Percentiles rank a stretch among this genome's conserved stretches.
Conservation (phyloP, 345 rosid genomes). For the Punica granatum region DNA sequence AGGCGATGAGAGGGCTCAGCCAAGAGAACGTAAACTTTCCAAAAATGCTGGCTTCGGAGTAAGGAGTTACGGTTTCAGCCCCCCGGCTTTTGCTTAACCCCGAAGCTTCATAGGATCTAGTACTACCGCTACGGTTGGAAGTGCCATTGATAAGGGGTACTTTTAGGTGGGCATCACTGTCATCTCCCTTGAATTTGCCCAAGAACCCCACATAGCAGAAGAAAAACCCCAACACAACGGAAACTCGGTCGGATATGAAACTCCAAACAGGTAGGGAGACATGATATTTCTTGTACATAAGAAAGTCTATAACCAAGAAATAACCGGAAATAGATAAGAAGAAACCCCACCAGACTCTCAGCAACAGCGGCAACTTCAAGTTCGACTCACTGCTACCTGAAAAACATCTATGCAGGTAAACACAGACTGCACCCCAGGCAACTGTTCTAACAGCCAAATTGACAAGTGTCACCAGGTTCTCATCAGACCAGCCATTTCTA, state of each 20-base stretch:
- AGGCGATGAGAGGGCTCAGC: slow-evolving; percentile 22
- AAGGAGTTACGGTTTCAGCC: slow-evolving; percentile 18
- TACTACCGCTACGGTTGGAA: background rate
- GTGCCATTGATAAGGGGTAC: slow-evolving; percentile 32
- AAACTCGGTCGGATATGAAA: background rate
- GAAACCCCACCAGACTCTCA: slow-evolving; percentile 52
- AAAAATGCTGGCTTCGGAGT: slow-evolving; percentile 16
- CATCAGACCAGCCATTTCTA: slow-evolving; percentile 31
- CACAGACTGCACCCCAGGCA: slow-evolving; percentile 38
- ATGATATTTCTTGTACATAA: slow-evolving; percentile 12
- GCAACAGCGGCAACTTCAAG: slow-evolving; percentile 24
- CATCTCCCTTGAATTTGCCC: slow-evolving; percentile 17
- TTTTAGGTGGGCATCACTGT: slow-evolving; percentile 23
- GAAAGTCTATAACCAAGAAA: slow-evolving; percentile 26
- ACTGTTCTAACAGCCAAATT: slow-evolving; percentile 32
- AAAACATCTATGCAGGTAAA: slow-evolving; percentile 24
- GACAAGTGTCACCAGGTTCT: slow-evolving; percentile 23
- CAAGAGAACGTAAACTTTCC: slow-evolving; percentile 28
- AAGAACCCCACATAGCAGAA: slow-evolving; percentile 42
- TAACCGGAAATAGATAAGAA: slow-evolving; percentile 36
- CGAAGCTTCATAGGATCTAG: background rate
- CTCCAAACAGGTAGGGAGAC: background rate
- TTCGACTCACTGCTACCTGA: slow-evolving; percentile 12
- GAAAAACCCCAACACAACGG: slow-evolving; percentile 26
- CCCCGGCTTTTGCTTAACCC: slow-evolving; percentile 17